Conservation (phyloP, 2,329 filamentous ascomycete genomes). For the Alternaria atra region DNA sequence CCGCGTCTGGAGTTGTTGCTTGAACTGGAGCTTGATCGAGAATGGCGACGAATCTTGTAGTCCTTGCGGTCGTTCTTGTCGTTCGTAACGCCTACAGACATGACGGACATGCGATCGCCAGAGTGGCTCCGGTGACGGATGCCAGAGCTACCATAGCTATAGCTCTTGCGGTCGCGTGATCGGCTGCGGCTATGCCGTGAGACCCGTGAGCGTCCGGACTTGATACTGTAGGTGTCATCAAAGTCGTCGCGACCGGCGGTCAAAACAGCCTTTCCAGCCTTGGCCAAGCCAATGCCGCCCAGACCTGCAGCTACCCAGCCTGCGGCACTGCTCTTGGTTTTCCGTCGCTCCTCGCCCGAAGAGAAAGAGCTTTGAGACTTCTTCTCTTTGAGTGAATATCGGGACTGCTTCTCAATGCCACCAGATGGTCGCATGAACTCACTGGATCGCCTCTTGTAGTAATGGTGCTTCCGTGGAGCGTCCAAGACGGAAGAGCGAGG, state of each 20-base stretch:
- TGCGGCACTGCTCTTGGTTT: conserved; percentile 55
- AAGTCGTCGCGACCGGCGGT: conserved; percentile 61
- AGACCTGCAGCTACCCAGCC: conserved; percentile 65
- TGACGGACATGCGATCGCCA: conserved; percentile 44
- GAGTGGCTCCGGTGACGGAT: conserved; percentile 52
- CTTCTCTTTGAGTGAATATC: conserved; percentile 56
- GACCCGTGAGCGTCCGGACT: conserved; percentile 57
- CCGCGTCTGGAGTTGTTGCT: conserved; percentile 48
- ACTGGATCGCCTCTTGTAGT: conserved; percentile 56
- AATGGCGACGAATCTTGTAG: conserved; percentile 45
- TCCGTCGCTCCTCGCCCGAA: conserved; percentile 46
- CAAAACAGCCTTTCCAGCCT: conserved; percentile 63
- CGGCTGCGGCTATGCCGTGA: conserved; percentile 48
- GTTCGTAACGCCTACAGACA: conserved; percentile 46
- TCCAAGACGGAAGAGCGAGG: conserved; percentile 64
- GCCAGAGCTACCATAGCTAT: conserved; percentile 56
- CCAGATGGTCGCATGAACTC: conserved; percentile 56
- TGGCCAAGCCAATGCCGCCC: conserved; percentile 62
- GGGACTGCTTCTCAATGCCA: conserved; percentile 67
- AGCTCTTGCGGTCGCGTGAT: conserved; percentile 54
- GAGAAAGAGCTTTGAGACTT: conserved; percentile 42
- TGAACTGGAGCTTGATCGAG: conserved; percentile 54
- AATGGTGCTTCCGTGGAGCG: conserved; percentile 69
- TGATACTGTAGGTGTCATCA: conserved; percentile 68
- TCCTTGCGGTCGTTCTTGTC: conserved; percentile 49